Percentiles rank a stretch among this genome's conserved stretches.
Conservation (phyloP, 2,329 filamentous ascomycete genomes). For the Colletotrichum australisinense region DNA sequence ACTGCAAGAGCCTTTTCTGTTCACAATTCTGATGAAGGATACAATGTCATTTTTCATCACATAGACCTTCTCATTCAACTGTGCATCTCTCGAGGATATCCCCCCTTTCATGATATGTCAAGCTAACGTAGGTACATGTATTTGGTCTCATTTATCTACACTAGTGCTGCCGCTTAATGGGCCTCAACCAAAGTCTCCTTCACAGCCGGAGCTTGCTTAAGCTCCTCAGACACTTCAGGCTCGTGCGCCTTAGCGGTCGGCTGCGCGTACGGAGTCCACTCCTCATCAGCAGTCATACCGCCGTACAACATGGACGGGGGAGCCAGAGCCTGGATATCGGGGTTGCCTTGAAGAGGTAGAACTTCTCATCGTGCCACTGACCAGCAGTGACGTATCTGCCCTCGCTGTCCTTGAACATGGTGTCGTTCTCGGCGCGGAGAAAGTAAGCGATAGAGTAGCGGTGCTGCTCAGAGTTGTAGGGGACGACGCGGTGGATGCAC, state of each 20-base stretch:
- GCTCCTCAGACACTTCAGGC: conserved; percentile 7
- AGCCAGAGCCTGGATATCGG: conserved; percentile 54
- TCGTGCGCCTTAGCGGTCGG: conserved; percentile 25
- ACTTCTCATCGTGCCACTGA: conserved; percentile 66
- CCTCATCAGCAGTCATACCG: conserved; percentile 52
- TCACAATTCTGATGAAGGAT: not conserved
- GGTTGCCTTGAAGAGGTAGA: conserved; percentile 33
- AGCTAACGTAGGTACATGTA: not conserved
- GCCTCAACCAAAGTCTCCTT: conserved; percentile 30
- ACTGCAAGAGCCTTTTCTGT: no score
- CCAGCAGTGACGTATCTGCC: conserved; percentile 64
- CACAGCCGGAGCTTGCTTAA: conserved; percentile 18
- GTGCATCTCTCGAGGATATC: not conserved
- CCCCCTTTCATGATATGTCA: not conserved
- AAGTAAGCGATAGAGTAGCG: conserved; percentile 71
- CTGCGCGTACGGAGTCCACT: conserved; percentile 30
- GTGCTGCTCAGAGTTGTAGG: conserved; percentile 53
- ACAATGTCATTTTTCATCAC: not conserved
- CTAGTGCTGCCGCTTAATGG: conserved; percentile 2
- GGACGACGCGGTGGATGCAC: conserved; percentile 69
- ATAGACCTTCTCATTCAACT: not conserved
- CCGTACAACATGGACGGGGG: conserved; percentile 61
- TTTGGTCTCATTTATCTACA: not conserved
- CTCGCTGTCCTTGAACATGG: conserved; percentile 66
- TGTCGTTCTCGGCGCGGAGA: conserved; percentile 66